Base-by-base conservation (phyloP, 441 rosid genomes). In the Gossypium aridum region DNA sequence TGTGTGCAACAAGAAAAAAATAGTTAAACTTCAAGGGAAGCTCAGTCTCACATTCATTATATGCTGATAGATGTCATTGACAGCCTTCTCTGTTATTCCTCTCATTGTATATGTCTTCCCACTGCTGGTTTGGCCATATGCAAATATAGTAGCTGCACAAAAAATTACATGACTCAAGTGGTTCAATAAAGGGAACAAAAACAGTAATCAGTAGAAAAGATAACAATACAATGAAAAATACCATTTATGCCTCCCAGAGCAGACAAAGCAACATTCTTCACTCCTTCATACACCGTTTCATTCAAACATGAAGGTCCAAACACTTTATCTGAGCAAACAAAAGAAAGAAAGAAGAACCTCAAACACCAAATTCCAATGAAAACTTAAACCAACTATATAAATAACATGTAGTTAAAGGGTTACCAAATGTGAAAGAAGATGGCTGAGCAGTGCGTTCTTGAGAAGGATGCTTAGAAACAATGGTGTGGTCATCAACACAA, bases 51-150 rank as follows among this genome's bases (percentile, higher is more conserved):
- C 99, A 72, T 90, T 88, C 57, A 83, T 80, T 76, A 96, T 91
- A 85, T 96, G 99, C 49, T 87, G 81, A 75, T 96, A 96, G 62
- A 96, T 96, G 85, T 96, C 99, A 73, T 79, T 64, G 73, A 96
- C 98, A 79, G 99, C 99, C 78, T 96, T 96, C 85, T 96, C 98
- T 1, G 97, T 94, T 83, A 94, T 89, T 79, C 99, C 98, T 87
- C 97, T 87, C 98, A 96, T 96, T 0, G 99, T 96, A 61, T 80
- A 96, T 64, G 99, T 94, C 87, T 96, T 96, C 65, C 99, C 99
- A 80, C 99, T 96, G 86, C 99, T 96, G 22, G 99, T 96, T 88
- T 96, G 99, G 51, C 98, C 99, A 68, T 96, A 96, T 0, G 98
- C 99, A 83, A 96, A 96, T 79, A 96, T 94, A 3, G 99, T 96